These are phyloP conservation scores for Lachnellula occidentalis DNA, from an alignment of 2,329 filamentous ascomycete species.

Conservation along the genomic window DNA sequence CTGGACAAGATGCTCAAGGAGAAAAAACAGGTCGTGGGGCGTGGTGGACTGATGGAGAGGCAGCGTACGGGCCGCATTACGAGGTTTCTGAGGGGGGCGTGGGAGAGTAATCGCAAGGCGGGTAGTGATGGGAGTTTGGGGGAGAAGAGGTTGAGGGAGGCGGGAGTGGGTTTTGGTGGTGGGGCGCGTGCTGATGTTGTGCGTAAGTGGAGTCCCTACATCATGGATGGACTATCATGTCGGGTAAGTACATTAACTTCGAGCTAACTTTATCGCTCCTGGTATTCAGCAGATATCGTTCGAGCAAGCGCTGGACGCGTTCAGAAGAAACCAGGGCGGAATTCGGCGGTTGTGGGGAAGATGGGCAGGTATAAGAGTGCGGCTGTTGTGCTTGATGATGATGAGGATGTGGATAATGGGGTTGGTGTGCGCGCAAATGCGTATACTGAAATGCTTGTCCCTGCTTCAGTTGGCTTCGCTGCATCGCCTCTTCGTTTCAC, in stretches of 20 bases:
- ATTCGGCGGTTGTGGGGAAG: background rate
- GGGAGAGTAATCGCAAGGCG: slow-evolving; percentile 17
- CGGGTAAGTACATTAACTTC: background rate
- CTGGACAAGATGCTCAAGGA: slow-evolving; percentile 23
- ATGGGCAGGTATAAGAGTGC: background rate
- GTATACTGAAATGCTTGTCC: background rate
- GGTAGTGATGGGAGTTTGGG: slow-evolving; percentile 21
- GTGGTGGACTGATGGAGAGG: slow-evolving; percentile 23
- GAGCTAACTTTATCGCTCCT: background rate
- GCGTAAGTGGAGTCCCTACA: background rate
- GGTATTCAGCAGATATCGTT: background rate
- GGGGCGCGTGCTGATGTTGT: background rate
- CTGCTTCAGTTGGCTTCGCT: background rate
- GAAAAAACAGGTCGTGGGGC: slow-evolving; percentile 21
- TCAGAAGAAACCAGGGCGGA: background rate
- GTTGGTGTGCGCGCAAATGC: background rate
- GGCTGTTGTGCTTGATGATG: background rate
- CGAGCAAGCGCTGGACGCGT: background rate
- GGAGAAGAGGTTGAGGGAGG: slow-evolving; percentile 22
- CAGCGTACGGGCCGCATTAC: slow-evolving; percentile 23
- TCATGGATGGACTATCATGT: too few relatives aligned
- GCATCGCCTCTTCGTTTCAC: background rate
- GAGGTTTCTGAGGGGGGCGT: slow-evolving; percentile 24
- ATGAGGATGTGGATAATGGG: background rate
- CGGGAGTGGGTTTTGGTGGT: background rate